phyloP scores from a whole-genome alignment of 1,284 basidiomycete genomes.

The Schizophyllum amplum region DNA sequence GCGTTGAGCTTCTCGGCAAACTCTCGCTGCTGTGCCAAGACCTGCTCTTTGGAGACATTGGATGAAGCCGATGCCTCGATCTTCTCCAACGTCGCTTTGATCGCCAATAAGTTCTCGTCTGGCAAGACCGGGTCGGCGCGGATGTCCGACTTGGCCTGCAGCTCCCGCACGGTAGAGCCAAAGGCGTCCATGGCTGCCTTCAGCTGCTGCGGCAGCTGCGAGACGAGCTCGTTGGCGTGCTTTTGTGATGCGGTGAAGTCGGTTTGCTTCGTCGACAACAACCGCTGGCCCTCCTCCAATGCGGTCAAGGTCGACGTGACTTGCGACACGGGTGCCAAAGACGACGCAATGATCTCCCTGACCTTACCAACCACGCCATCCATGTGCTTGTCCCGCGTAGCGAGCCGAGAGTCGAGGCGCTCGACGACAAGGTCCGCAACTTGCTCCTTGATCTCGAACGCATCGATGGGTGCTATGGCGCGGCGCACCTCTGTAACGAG shows the following conservation, averaged over 20 bases:
- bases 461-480: constrained; percentile 65
- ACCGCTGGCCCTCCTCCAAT: constrained; percentile 35
- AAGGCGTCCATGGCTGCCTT: constrained; percentile 32
- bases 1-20: constrained; percentile 43
- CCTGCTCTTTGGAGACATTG: constrained; percentile 38
- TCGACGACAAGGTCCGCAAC: constrained; percentile 80
- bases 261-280: constrained; percentile 30
- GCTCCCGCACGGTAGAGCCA: constrained; percentile 25
- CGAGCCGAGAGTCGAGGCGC: constrained; percentile 68
- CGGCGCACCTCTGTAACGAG: constrained; percentile 60
- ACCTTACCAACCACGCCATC: constrained; percentile 52
- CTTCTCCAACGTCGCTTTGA: constrained; percentile 38
- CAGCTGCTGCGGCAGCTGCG: constrained; percentile 35
- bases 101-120: constrained; percentile 13
- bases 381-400: constrained; percentile 65
- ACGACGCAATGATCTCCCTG: constrained; percentile 38
- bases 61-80: constrained; percentile 31
- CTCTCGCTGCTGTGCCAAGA: constrained; percentile 41
- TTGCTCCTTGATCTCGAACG: constrained; percentile 78
- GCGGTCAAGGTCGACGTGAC: constrained; percentile 27
- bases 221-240: constrained; percentile 28
- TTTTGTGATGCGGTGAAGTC: constrained; percentile 25
- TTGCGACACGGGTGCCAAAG: constrained; percentile 39
- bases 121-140: neutral
- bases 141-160: constrained; percentile 18